A percentile compares a stretch with the other conserved stretches of the same genome.
These are phyloP conservation scores for Eucalyptus virginea DNA, from an alignment of 345 rosid genomes.

Conservation along the genomic window DNA sequence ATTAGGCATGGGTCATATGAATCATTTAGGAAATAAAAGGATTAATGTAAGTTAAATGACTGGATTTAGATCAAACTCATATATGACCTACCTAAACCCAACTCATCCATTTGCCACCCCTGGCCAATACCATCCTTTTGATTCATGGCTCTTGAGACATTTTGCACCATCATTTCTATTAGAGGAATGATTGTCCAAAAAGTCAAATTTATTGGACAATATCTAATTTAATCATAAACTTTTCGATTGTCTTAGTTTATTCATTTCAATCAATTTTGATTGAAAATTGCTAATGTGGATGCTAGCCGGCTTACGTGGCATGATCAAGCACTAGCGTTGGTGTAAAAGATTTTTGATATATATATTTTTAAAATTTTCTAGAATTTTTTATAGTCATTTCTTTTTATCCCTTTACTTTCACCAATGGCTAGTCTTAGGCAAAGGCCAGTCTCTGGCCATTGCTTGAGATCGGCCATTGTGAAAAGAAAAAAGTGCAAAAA, in stretches of 20 bases:
- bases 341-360: neutral
- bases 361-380: neutral
- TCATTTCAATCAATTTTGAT: neutral
- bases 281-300: neutral
- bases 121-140: neutral
- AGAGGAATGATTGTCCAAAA: neutral
- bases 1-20: too few relatives aligned
- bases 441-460: accelerated
- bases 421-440: neutral
- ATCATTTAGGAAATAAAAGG: too few relatives aligned
- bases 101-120: too few relatives aligned
- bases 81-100: too few relatives aligned
- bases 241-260: neutral
- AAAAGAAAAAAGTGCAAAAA: too few relatives aligned
- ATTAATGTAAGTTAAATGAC: too few relatives aligned
- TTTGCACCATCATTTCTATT: neutral
- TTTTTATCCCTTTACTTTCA: neutral
- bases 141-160: neutral
- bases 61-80: too few relatives aligned
- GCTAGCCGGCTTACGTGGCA: accelerated
- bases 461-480: too few relatives aligned
- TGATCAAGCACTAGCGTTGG: accelerated
- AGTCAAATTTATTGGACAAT: neutral
- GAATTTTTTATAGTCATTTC: neutral
- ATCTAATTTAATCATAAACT: neutral